phyloP scores from a whole-genome alignment of 805 yeast species.

The Suhomyces canberraensis region DNA sequence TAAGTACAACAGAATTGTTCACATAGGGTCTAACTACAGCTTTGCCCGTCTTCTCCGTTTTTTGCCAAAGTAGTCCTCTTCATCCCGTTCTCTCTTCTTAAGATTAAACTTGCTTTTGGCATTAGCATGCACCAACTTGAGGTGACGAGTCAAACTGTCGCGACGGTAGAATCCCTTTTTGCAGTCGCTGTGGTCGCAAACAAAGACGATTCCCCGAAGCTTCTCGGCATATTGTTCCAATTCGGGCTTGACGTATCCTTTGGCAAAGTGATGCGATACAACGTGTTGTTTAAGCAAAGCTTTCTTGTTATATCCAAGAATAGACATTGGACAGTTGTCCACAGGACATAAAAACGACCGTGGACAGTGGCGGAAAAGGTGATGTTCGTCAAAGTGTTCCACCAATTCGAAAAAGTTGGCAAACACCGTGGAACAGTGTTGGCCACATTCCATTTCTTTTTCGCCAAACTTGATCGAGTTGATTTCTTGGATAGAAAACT shows the following conservation, averaged over 20 bases:
- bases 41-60: background rate
- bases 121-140: constrained; percentile 12
- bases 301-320: constrained; percentile 35
- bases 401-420: constrained; percentile 27
- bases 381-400: constrained; percentile 31
- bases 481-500: constrained; percentile 3
- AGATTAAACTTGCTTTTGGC: constrained; percentile 4
- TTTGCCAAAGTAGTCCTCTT: background rate
- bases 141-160: constrained; percentile 15
- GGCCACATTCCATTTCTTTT: constrained; percentile 7
- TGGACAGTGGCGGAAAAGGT: constrained; percentile 15
- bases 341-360: constrained; percentile 33
- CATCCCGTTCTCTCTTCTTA: constrained; percentile 1
- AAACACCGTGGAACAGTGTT: constrained; percentile 33
- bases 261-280: constrained; percentile 21
- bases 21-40: no score
- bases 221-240: constrained; percentile 4
- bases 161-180: constrained; percentile 13
- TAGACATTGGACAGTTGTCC: constrained; percentile 38
- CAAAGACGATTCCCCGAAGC: constrained; percentile 6
- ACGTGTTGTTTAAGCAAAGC: constrained; percentile 29
- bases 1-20: no score
- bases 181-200: constrained; percentile 11
- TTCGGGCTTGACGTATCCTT: constrained; percentile 12
- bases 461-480: constrained; percentile 2